Base-by-base conservation (phyloP, 2,329 filamentous ascomycete genomes). In the Cytospora piceicola region DNA sequence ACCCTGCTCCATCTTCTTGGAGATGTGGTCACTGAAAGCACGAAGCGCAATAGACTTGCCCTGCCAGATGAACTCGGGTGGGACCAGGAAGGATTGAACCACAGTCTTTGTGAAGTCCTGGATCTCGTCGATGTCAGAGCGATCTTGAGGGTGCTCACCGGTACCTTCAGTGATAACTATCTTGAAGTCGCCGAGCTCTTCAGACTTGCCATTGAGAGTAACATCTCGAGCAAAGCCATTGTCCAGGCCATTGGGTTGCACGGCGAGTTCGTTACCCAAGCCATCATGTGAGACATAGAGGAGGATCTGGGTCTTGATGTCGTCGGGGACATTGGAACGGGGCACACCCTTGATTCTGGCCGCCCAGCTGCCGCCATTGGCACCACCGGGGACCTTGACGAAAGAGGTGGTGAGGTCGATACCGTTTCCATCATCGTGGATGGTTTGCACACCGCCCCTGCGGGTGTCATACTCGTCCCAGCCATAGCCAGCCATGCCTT, bases 381-480 rank as follows among this genome's bases (percentile, higher is more conserved):
- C 81, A 61, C 93, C 94, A 27, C 94, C 93, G 2, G 94, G 92
- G 42, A 97, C 85, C 79, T 98, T 99, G 74, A 97, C 88, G 78
- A 98, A 97, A 60, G 92, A 91, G 53, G 94, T 97, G 11, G 91
- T 96, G 69, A 99, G 85, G 78, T 98, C 94, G 70, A 99, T 85
- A 65, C 86, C 86, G 78, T 99, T 99, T 58, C 87, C 90, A 62
- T 89, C 88, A 76, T 99, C 95, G 74, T 96, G 93, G 67, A 99
- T 94, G 0, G 91, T 91, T 78, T 99, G 93, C 27, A 91, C 84
- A 64, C 95, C 95, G 68, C 95, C 95, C 64, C 85, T 90, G 65
- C 95, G 86, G 27, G 93, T 89, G 78, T 99, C 95, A 77, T 96
- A 99, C 76, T 96, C 92, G 73, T 98, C 94, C 95, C 95, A 99